Conservation (phyloP, 495 filamentous ascomycete genomes). For the Evernia prunastri region DNA sequence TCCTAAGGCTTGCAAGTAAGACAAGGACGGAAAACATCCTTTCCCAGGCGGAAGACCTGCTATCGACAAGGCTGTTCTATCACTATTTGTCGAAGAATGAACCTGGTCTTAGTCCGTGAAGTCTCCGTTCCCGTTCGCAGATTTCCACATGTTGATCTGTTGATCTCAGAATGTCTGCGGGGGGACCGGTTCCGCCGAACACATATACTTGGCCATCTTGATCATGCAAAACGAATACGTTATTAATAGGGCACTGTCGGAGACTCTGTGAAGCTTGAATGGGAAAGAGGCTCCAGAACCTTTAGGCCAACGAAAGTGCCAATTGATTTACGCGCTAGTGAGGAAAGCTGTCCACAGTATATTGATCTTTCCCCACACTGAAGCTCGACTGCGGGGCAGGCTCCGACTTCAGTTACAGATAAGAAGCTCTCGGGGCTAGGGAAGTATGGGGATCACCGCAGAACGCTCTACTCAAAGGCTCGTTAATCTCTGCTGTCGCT, state of each 20-base stretch:
- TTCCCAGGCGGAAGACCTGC: neutral
- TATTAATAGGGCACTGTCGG: neutral
- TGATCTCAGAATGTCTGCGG: neutral
- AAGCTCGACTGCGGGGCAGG: neutral
- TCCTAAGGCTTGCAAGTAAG: neutral
- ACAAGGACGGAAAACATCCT: neutral
- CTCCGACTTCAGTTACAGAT: conserved; percentile 11
- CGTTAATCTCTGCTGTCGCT: neutral
- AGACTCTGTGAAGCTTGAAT: neutral
- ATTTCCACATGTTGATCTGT: neutral
- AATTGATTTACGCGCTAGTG: neutral
- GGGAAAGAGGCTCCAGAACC: neutral
- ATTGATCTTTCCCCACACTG: conserved; percentile 8
- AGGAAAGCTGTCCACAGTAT: conserved; percentile 3
- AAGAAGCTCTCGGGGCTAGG: conserved; percentile 5
- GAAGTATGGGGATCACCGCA: neutral
- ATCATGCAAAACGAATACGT: neutral
- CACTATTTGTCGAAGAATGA: neutral
- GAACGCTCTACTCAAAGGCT: neutral
- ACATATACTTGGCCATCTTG: neutral
- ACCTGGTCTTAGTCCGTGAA: neutral
- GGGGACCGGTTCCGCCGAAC: neutral
- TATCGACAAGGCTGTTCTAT: neutral
- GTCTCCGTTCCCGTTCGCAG: neutral
- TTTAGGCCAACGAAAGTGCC: neutral